phyloP scores from a whole-genome alignment of 2,329 filamentous ascomycete genomes.

The Verticillium zaregamsianum region DNA sequence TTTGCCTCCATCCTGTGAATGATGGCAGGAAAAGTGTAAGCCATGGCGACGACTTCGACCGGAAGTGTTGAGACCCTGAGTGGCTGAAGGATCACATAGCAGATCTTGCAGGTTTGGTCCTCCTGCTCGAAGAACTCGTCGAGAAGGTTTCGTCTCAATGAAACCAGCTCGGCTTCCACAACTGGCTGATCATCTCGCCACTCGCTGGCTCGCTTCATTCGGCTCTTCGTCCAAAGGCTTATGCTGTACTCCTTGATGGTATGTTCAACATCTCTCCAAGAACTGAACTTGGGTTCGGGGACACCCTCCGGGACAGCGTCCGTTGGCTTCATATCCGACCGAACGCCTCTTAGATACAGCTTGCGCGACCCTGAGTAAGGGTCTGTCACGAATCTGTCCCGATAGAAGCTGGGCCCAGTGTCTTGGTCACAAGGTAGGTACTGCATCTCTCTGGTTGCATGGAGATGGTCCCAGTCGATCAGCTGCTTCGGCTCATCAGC shows the following conservation, averaged over 20 bases:
- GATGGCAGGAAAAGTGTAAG: conserved; percentile 74
- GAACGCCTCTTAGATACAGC: conserved; percentile 49
- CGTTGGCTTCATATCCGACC: conserved; percentile 54
- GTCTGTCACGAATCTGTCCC: conserved; percentile 52
- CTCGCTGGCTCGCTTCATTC: conserved; percentile 18
- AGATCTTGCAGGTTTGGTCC: conserved; percentile 37
- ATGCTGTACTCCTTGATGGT: conserved; percentile 82
- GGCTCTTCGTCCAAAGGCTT: conserved; percentile 61
- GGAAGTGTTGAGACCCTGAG: conserved; percentile 74
- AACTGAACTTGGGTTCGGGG: conserved; percentile 40
- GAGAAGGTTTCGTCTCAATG: conserved; percentile 78
- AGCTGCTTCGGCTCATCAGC: background rate
- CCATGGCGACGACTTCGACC: conserved; percentile 64
- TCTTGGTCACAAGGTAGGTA: conserved; percentile 35
- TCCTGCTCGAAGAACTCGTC: conserved; percentile 59
- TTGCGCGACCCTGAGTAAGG: conserved; percentile 61
- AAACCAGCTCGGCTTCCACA: conserved; percentile 67
- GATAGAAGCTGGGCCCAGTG: conserved; percentile 44
- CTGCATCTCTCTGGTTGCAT: conserved; percentile 27
- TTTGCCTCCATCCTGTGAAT: conserved; percentile 80
- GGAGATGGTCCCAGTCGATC: conserved; percentile 61
- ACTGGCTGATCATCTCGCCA: conserved; percentile 76
- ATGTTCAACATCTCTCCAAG: conserved; percentile 34
- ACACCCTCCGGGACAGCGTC: conserved; percentile 60
- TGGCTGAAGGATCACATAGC: conserved; percentile 73